Evolutionary conservation across 1,284 basidiomycete species (phyloP).

Genomic region (Dichomitus squalens): DNA sequence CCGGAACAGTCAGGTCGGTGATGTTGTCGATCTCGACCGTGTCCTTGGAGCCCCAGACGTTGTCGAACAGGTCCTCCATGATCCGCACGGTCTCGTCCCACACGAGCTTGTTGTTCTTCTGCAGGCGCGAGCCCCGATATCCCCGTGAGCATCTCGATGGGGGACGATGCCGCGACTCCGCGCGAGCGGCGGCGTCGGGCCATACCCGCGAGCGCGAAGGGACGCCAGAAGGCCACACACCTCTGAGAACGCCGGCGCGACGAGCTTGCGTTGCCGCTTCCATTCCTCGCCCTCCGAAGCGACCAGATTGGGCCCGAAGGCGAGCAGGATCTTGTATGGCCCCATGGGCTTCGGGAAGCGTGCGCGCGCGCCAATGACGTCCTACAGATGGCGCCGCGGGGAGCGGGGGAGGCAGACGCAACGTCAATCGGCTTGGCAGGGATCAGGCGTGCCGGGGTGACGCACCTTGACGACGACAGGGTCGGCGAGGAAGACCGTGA

Average conservation of each 20-base stretch:
- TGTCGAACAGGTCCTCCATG: conserved; percentile 39
- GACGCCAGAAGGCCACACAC: conserved; percentile 27
- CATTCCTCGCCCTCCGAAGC: conserved; percentile 60
- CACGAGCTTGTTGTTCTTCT: conserved; percentile 55
- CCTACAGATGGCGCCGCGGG: conserved; percentile 12
- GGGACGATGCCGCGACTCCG: too few species aligned
- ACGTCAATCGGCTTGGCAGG: background rate
- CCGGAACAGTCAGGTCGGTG: conserved; percentile 48
- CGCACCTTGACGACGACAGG: conserved; percentile 27
- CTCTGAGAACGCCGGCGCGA: conserved; percentile 44
- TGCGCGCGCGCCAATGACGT: conserved; percentile 25
- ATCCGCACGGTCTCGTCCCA: conserved; percentile 54
- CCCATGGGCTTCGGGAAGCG: conserved; percentile 40
- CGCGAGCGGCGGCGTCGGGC: too few species aligned
- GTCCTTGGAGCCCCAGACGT: conserved; percentile 37
- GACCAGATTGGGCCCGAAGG: conserved; percentile 57
- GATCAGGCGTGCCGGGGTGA: background rate
- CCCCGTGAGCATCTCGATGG: background rate
- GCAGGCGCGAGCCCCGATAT: background rate
- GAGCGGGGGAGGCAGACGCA: background rate
- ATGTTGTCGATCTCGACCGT: conserved; percentile 36
- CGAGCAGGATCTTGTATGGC: conserved; percentile 36
- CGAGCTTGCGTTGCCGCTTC: conserved; percentile 58
- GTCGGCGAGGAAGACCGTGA: conserved; percentile 28
- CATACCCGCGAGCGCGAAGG: too few species aligned